Evolutionary conservation across 768 basidiomycete species (phyloP).

Genomic region (Hypsizygus marmoreus): DNA sequence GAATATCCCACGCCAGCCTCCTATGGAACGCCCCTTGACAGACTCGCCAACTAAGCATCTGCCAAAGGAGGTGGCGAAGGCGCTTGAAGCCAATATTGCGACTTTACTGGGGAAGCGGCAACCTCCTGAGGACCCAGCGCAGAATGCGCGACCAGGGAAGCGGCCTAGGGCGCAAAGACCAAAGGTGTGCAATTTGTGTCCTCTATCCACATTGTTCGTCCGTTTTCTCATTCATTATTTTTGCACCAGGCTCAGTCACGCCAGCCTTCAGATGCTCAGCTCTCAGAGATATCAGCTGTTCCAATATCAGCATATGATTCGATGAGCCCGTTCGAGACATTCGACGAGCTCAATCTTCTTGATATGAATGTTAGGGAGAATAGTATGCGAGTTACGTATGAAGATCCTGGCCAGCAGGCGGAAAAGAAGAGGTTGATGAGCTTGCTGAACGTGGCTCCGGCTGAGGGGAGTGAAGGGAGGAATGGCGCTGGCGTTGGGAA

Average conservation of each 20-base stretch:
- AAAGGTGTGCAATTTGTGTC: conserved; percentile 26
- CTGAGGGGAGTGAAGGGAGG: conserved; percentile 20
- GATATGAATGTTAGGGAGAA: conserved; percentile 35
- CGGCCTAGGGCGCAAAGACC: conserved; percentile 38
- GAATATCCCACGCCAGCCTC: conserved; percentile 35
- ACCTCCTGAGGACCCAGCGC: conserved; percentile 37
- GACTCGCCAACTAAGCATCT: conserved; percentile 47
- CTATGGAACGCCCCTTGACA: conserved; percentile 22
- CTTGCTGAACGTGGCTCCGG: conserved; percentile 42
- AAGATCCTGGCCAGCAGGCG: conserved; percentile 64
- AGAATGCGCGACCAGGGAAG: conserved; percentile 32
- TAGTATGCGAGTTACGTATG: conserved; percentile 62
- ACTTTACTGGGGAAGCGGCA: conserved; percentile 70
- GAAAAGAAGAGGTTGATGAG: conserved; percentile 61
- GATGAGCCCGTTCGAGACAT: conserved; percentile 26
- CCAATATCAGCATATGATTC: conserved; percentile 22
- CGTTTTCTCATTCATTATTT: background rate
- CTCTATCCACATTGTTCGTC: background rate
- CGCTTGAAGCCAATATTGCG: conserved; percentile 68
- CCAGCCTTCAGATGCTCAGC: conserved; percentile 35
- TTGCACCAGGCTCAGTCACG: conserved; percentile 36
- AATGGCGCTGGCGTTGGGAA: conserved; percentile 26
- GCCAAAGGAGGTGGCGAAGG: conserved; percentile 51
- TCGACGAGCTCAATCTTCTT: conserved; percentile 29
- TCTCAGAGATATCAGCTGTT: conserved; percentile 17